Evolutionary conservation across 2,329 filamentous ascomycete genomes (phyloP).

Genomic region (Chaetomium strumarium): DNA sequence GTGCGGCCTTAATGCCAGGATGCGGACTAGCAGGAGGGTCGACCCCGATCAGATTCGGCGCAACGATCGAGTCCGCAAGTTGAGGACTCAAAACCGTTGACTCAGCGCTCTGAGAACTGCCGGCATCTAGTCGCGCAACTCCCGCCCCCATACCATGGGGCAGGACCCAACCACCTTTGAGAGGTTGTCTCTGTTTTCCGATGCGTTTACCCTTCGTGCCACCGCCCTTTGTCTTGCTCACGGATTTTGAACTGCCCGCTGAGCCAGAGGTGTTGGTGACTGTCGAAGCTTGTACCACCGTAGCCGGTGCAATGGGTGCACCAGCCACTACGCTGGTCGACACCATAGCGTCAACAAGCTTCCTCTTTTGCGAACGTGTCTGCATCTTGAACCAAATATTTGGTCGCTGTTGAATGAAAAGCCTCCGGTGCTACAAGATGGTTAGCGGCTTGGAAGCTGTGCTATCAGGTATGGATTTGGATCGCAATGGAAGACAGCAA

Average conservation of each 20-base stretch:
- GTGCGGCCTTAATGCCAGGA: neutral
- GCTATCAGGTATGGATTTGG: no score
- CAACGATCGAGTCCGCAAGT: neutral
- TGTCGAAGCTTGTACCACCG: neutral
- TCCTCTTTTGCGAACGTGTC: slow-evolving; percentile 8
- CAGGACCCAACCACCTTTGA: slow-evolving; percentile 15
- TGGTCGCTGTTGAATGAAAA: neutral
- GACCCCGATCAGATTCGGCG: neutral
- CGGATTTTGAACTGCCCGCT: neutral
- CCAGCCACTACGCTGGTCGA: neutral
- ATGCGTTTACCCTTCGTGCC: slow-evolving; percentile 8
- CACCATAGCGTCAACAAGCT: neutral
- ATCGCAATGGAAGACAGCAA: no score
- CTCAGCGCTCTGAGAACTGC: neutral
- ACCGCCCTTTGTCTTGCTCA: neutral
- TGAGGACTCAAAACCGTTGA: neutral
- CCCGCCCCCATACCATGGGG: slow-evolving; percentile 19
- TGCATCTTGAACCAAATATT: slow-evolving; percentile 4
- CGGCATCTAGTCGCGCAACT: neutral
- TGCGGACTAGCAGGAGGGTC: neutral
- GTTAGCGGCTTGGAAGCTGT: neutral
- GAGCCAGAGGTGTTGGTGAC: no score
- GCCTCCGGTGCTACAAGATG: neutral
- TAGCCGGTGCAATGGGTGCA: neutral
- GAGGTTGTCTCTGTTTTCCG: neutral